These are phyloP conservation scores for Combretum micranthum DNA, from an alignment of 345 rosid genomes.

Conservation along the genomic window DNA sequence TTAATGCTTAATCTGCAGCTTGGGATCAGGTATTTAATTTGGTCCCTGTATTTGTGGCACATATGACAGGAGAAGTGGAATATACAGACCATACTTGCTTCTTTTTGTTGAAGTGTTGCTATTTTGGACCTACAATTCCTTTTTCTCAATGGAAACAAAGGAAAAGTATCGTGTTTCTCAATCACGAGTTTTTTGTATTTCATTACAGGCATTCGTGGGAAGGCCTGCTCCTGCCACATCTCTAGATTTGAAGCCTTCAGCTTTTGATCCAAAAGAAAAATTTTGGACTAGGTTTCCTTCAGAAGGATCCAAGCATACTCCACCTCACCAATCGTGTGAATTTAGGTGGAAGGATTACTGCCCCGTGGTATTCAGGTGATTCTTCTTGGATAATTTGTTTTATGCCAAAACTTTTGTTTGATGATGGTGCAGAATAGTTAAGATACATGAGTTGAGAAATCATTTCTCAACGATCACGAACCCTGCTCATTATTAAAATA, in stretches of 20 bases:
- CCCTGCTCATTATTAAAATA: no score
- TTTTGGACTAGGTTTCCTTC: slow-evolving; percentile 75
- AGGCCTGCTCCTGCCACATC: slow-evolving; percentile 53
- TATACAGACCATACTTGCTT: no score
- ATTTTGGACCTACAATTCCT: no score
- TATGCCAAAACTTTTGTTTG: no score
- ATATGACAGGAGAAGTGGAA: not conserved
- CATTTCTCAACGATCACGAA: not conserved
- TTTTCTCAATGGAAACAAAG: no score
- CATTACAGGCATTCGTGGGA: slow-evolving; percentile 43
- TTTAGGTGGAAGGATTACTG: slow-evolving; percentile 84
- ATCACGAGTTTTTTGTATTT: no score
- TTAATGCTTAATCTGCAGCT: slow-evolving; percentile 68
- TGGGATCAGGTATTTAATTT: slow-evolving; percentile 42
- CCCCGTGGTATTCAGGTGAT: slow-evolving; percentile 67
- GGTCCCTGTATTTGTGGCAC: not conserved
- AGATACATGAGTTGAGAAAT: not conserved
- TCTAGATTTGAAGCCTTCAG: slow-evolving; percentile 47
- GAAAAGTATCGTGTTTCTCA: no score
- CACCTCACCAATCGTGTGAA: slow-evolving; percentile 58
- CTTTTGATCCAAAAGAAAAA: slow-evolving; percentile 73
- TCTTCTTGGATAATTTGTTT: not conserved
- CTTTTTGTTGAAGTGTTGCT: no score
- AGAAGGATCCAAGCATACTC: slow-evolving; percentile 68
- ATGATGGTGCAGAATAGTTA: no score